Evolutionary conservation across 257 asterid species (phyloP), one percentile per base, ranked within the genome.

Genomic region (Linaria vulgaris): DNA sequence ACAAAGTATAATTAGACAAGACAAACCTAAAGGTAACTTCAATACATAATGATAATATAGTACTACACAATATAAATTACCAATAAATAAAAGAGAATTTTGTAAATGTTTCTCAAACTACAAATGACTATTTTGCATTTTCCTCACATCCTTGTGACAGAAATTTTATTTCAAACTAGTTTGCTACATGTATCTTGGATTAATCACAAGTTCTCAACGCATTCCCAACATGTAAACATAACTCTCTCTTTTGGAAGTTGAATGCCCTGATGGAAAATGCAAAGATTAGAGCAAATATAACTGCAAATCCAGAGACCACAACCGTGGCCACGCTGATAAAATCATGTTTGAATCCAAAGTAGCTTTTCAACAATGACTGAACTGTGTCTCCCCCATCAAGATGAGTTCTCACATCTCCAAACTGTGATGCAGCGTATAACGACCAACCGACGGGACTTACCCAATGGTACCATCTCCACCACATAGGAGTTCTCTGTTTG

Each of bases 401-500:
- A 8, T 4, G 27, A 6, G 55, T 66, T n/a, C 66, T 63, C 0
- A 74, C 30, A 39, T 82, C 81, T 52, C 72, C 88, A 25, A 74
- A 74, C 21, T 82, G 85, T 16, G 88, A 79, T 12, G 76, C 71
- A 3, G 67, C 41, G 31, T 83, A 83, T 25, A 83, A 25, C 0
- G 86, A 73, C 82, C 81, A 83, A 0, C 87, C 41, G 9, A 74
- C 59, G 1, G 87, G 90, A 25, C 56, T 55, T 11, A 47, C 78
- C 90, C 87, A 76, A 64, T 69, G 68, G 61, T 63, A 75, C 90
- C 90, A 83, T 73, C 83, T 80, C 90, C 90, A 83, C 88, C 83
- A 82, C 61, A 79, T 60, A 0, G 88, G 85, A 22, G 76, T 76
- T 10, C 78, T 59, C 85, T 79, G 72, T 37, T 46, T 34, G 24